Evolutionary conservation across 257 asterid genomes (phyloP), one percentile per base, ranked within the genome.

Genomic region (Leptodermis oblonga): DNA sequence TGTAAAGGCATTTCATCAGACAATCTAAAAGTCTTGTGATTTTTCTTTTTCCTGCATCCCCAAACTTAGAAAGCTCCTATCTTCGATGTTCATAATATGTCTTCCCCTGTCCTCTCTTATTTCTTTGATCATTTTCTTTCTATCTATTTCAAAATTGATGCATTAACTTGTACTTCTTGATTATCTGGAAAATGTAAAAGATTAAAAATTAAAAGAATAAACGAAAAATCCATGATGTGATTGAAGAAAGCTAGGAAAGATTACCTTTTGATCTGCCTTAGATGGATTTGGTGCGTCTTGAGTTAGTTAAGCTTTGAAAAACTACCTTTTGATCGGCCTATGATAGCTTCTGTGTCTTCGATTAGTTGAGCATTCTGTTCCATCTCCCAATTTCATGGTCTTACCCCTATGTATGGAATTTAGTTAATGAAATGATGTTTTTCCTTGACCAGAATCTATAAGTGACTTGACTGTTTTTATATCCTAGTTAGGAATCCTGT

Each of bases 401-500:
- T 53, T 33, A 23, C 37, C 0, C 2, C 4, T 17, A 14, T 30
- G 31, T 58, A 23, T 58, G 42, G 22, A 0, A 14, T 39, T 14
- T 7, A 12, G 54, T 28, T 26, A 26, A 14, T 65, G 63, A 26
- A 43, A 43, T 61, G 46, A 61, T 61, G 39, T 42, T 43, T 39
- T 7, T 42, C 26, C 33, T 5, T 11, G 8, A 5, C 14, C 34
- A 25, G 4, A 41, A 17, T 4, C 18, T 17, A 28, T 4, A n/a
- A 46, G 39, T 48, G 28, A 48, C 25, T 48, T 2, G 30, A 11
- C 37, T 66, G 73, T 76, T 73, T 63, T 77, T 45, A 17, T 18
- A 28, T 67, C 63, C 64, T 76, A 93, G 97, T 93, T 53, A 88
- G 98, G 84, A 93, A 83, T 82, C 70, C 73, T 23, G 76, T 93